These are phyloP conservation scores for Anthracocystis walkeri DNA, from an alignment of 1,284 basidiomycete species.

Conservation along the genomic window DNA sequence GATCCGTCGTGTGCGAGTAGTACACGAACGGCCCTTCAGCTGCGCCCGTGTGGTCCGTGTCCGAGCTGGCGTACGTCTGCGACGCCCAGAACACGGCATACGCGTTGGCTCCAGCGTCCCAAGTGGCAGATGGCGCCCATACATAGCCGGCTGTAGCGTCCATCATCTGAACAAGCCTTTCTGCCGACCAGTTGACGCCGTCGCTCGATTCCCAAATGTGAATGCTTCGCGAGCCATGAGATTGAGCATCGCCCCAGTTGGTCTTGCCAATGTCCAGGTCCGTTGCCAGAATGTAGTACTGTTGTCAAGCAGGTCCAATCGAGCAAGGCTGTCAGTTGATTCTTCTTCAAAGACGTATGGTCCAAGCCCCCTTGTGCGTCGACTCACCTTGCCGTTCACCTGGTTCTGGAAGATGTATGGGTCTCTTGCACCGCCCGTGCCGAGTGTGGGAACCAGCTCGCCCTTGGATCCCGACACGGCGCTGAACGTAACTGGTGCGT, in stretches of 20 bases:
- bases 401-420: conserved; percentile 31
- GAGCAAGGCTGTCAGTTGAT: conserved; percentile 3
- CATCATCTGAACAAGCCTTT: conserved; percentile 25
- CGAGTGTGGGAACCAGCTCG: conserved; percentile 19
- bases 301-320: not conserved
- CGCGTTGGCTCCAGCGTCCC: conserved; percentile 25
- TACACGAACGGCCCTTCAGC: conserved; percentile 25
- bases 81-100: conserved; percentile 34
- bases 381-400: conserved; percentile 24
- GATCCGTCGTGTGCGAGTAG: conserved; percentile 33
- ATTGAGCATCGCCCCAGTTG: conserved; percentile 37
- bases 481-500: conserved; percentile 25
- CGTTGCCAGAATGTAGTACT: conserved; percentile 34
- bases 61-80: conserved; percentile 28
- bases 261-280: conserved; percentile 34
- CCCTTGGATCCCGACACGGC: conserved; percentile 24
- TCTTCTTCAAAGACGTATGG: not conserved
- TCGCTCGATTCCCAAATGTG: conserved; percentile 29
- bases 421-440: conserved; percentile 22
- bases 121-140: conserved; percentile 33
- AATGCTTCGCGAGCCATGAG: conserved; percentile 33
- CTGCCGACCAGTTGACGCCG: conserved; percentile 24
- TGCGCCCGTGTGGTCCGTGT: conserved; percentile 21
- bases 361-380: too few relatives aligned
- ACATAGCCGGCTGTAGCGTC: conserved; percentile 27